These are phyloP conservation scores for Gentiana dahurica DNA, from an alignment of 257 asterid genomes.

Conservation along the genomic window DNA sequence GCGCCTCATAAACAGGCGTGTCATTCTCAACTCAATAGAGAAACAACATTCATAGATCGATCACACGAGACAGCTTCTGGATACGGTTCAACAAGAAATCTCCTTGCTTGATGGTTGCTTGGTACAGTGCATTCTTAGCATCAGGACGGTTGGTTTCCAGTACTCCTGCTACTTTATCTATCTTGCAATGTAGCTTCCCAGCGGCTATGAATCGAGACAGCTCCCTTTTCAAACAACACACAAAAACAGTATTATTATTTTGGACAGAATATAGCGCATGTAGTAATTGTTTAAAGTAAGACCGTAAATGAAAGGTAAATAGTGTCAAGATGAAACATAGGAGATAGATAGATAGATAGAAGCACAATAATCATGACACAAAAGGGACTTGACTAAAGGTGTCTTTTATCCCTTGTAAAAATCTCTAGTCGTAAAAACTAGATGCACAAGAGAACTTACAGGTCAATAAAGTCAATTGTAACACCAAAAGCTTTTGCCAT, in stretches of 20 bases:
- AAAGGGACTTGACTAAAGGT: too few species aligned
- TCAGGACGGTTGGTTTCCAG: conserved; percentile 90
- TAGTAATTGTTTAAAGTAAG: too few species aligned
- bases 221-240: conserved; percentile 34
- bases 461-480: conserved; percentile 58
- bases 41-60: conserved; percentile 46
- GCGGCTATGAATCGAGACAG: conserved; percentile 75
- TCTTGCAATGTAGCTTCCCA: conserved; percentile 78
- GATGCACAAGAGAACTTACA: conserved; percentile 27
- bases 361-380: too few species aligned
- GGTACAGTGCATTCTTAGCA: conserved; percentile 88
- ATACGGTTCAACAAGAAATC: conserved; percentile 87
- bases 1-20: too few species aligned
- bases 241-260: neutral
- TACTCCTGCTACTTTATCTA: conserved; percentile 78
- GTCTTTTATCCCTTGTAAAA: too few species aligned
- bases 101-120: conserved; percentile 87
- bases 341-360: too few species aligned
- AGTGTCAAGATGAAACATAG: too few species aligned
- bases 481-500: conserved; percentile 84
- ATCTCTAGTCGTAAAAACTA: neutral
- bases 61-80: conserved; percentile 89
- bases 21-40: too few species aligned
- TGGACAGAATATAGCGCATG: too few species aligned
- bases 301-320: too few species aligned